phyloP scores from a whole-genome alignment of 192 early-diverging fungal genomes.

The Umbelopsis ramanniana region DNA sequence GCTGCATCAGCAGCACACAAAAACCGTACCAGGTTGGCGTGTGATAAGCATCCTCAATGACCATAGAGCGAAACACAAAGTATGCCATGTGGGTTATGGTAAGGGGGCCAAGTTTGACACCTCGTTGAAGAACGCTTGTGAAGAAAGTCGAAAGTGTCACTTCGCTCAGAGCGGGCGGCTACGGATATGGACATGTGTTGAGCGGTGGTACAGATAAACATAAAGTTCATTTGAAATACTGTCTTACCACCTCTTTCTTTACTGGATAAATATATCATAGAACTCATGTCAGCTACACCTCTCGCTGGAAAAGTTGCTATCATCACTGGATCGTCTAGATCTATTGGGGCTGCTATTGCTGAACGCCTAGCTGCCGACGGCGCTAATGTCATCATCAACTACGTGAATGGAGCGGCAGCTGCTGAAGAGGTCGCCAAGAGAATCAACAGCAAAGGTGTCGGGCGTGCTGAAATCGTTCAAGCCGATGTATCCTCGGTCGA shows the following conservation, averaged over 20 bases:
- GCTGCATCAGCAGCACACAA: no score
- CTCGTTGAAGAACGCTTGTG: no score
- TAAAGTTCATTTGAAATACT: neutral
- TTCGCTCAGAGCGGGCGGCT: no score
- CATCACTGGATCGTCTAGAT: slow-evolving; percentile 27
- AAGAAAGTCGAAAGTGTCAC: no score
- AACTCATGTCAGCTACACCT: neutral
- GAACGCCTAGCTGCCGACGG: slow-evolving; percentile 20
- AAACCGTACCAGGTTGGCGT: no score
- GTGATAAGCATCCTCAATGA: no score
- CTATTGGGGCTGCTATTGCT: slow-evolving; percentile 26
- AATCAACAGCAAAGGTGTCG: slow-evolving; percentile 20
- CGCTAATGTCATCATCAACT: slow-evolving; percentile 29
- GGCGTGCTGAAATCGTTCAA: slow-evolving; percentile 46
- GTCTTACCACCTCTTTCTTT: neutral
- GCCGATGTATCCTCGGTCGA: slow-evolving; percentile 40
- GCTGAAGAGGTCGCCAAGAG: slow-evolving; percentile 16
- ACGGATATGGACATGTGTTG: no score
- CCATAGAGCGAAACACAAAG: no score
- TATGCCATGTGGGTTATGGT: no score
- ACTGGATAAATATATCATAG: neutral
- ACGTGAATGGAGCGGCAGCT: slow-evolving; percentile 13
- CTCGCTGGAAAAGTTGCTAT: slow-evolving; percentile 30
- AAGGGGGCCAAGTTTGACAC: no score
- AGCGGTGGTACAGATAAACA: no score